These are phyloP conservation scores for Diphasiastrum complanatum DNA, from an alignment of 83 land plant species.

Conservation along the genomic window DNA sequence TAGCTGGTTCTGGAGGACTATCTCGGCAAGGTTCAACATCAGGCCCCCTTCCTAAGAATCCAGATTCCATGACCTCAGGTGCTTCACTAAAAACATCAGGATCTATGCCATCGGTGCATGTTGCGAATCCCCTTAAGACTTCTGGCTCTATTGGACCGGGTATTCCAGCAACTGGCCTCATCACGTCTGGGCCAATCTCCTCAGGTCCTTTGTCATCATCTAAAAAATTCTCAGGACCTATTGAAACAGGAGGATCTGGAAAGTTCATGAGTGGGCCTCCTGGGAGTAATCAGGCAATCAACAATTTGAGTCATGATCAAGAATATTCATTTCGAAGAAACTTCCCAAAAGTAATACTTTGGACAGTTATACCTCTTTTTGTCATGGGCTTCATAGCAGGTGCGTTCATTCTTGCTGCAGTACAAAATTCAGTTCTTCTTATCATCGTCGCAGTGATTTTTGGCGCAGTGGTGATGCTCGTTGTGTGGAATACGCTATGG, in stretches of 20 bases:
- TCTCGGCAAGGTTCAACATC: no score
- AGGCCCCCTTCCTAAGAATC: no score
- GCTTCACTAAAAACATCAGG: slow-evolving; percentile 1
- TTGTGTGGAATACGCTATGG: slow-evolving; percentile 12
- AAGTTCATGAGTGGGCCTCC: no score
- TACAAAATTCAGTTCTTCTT: slow-evolving; percentile 9
- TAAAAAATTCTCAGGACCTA: background rate
- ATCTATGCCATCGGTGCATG: background rate
- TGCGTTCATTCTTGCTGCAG: slow-evolving; percentile 7
- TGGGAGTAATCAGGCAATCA: no score
- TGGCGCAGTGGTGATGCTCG: slow-evolving; percentile 6
- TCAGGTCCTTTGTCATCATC: background rate
- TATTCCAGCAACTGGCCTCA: slow-evolving; percentile 5
- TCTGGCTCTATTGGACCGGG: background rate
- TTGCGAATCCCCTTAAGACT: background rate
- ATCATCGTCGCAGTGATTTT: slow-evolving; percentile 4
- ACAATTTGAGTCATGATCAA: no score
- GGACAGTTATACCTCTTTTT: slow-evolving; percentile 12
- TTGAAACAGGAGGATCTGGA: background rate
- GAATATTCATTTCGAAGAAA: no score
- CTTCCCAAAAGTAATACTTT: no score
- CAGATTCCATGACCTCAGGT: no score
- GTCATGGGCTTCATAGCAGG: slow-evolving; percentile 17
- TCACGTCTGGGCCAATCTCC: slow-evolving; percentile 6
- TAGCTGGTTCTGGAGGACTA: no score